A percentile compares a stretch with the other conserved stretches of the same genome.
phyloP scores from a whole-genome alignment of 352 stramenopile species.

The Globisporangium alternatum region DNA sequence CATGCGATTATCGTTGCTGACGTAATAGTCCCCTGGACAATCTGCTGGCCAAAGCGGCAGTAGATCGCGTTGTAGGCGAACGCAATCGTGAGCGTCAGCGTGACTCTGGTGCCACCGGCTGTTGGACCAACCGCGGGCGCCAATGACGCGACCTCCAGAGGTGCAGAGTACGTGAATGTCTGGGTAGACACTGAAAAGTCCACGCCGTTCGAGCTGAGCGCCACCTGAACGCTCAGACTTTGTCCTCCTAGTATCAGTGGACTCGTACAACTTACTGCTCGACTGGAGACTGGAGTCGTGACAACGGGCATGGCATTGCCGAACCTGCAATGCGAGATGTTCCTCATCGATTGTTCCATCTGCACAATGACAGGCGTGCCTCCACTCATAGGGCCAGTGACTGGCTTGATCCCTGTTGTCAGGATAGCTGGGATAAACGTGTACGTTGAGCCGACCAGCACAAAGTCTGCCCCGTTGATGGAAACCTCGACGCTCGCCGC shows the following conservation, averaged over 20 bases:
- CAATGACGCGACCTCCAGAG: slow-evolving; percentile 31
- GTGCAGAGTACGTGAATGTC: slow-evolving; percentile 43
- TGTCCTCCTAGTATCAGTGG: slow-evolving; percentile 21
- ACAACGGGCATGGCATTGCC: slow-evolving; percentile 15
- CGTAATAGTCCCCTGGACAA: slow-evolving; percentile 26
- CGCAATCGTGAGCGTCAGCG: slow-evolving; percentile 23
- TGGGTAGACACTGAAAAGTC: slow-evolving; percentile 33
- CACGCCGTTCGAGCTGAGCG: slow-evolving; percentile 30
- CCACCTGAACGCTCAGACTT: slow-evolving; percentile 19
- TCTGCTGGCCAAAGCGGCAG: slow-evolving; percentile 53
- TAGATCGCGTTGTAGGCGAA: slow-evolving; percentile 29
- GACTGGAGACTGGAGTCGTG: slow-evolving; percentile 5
- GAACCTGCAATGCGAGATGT: slow-evolving; percentile 36
- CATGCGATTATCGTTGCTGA: slow-evolving; percentile 27
- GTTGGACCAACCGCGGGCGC: slow-evolving; percentile 47
- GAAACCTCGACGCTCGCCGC: slow-evolving; percentile 34
- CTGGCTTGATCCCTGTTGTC: slow-evolving; percentile 19
- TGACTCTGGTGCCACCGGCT: slow-evolving; percentile 53
- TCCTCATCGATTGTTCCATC: neutral
- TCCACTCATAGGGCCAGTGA: slow-evolving; percentile 22
- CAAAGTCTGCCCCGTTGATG: slow-evolving; percentile 53
- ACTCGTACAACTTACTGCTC: slow-evolving; percentile 22
- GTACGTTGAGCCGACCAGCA: slow-evolving; percentile 21
- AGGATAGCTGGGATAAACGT: slow-evolving; percentile 22
- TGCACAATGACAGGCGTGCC: slow-evolving; percentile 13